Percentiles rank a stretch among this genome's conserved stretches.
These are phyloP conservation scores for Clonostachys rhizophaga DNA, from an alignment of 2,329 filamentous ascomycete species.

Conservation along the genomic window DNA sequence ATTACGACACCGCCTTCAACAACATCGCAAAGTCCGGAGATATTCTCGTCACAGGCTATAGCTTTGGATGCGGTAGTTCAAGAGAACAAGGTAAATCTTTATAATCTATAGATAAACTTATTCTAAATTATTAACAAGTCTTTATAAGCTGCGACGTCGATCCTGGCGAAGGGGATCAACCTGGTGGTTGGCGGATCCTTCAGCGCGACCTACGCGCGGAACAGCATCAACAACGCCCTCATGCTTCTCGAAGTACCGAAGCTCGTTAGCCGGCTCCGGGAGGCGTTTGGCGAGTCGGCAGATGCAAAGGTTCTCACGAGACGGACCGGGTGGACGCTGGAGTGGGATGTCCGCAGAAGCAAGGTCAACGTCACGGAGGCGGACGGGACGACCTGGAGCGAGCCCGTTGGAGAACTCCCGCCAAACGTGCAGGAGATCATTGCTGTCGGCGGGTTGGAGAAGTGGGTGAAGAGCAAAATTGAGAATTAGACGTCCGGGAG, in stretches of 20 bases:
- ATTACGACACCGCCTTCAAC: constrained; percentile 76
- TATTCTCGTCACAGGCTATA: constrained; percentile 81
- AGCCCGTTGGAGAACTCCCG: constrained; percentile 79
- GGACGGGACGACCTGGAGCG: constrained; percentile 64
- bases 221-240: constrained; percentile 74
- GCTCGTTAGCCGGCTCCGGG: constrained; percentile 61
- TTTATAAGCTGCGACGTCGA: constrained; percentile 67
- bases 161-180: constrained; percentile 75
- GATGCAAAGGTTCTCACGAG: constrained; percentile 48
- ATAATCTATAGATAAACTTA: too few relatives aligned
- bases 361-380: constrained; percentile 67
- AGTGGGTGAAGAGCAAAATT: constrained; percentile 4
- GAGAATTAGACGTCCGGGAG: background rate
- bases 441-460: constrained; percentile 1
- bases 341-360: constrained; percentile 74
- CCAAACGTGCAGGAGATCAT: constrained; percentile 56
- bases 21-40: constrained; percentile 62
- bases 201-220: constrained; percentile 76
- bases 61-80: constrained; percentile 80
- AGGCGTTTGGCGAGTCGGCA: constrained; percentile 43
- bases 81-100: constrained; percentile 34
- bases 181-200: constrained; percentile 79
- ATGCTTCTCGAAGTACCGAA: constrained; percentile 66
- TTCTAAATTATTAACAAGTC: too few relatives aligned
- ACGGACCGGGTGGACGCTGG: constrained; percentile 77